These are phyloP conservation scores for Coemansia interrupta DNA, from an alignment of 192 early-diverging fungal species.

Conservation along the genomic window DNA sequence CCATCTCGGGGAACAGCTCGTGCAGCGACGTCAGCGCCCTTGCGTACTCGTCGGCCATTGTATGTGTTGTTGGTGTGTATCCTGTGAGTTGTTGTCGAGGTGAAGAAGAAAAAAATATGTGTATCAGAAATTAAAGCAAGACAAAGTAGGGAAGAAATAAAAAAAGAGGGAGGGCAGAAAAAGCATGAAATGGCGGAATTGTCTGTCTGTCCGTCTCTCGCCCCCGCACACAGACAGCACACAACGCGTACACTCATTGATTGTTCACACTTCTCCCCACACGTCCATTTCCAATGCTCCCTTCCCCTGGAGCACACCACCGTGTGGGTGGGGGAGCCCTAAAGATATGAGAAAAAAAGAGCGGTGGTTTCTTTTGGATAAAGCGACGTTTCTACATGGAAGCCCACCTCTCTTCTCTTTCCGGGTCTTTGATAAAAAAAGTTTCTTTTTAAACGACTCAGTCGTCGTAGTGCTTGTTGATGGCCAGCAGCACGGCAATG, in stretches of 20 bases:
- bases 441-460: not conserved
- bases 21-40: constrained; percentile 13
- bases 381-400: not conserved
- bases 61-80: not conserved
- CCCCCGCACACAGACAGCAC: not conserved
- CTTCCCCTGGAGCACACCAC: no score
- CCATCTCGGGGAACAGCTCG: constrained; percentile 42
- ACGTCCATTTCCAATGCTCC: no score
- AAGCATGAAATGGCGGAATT: not conserved
- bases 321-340: not conserved
- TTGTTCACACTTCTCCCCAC: no score
- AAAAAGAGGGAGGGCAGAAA: not conserved
- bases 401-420: no score
- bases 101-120: not conserved
- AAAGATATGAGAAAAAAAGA: not conserved
- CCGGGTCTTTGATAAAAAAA: not conserved
- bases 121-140: not conserved
- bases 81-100: no score
- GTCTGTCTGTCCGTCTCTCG: not conserved
- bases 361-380: not conserved
- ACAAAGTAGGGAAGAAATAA: not conserved
- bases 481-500: not conserved
- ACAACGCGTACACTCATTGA: not conserved
- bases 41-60: constrained; percentile 30
- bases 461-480: constrained; percentile 8